Conservation (phyloP, 2,329 filamentous ascomycete genomes). For the Diaporthe ilicicola region DNA sequence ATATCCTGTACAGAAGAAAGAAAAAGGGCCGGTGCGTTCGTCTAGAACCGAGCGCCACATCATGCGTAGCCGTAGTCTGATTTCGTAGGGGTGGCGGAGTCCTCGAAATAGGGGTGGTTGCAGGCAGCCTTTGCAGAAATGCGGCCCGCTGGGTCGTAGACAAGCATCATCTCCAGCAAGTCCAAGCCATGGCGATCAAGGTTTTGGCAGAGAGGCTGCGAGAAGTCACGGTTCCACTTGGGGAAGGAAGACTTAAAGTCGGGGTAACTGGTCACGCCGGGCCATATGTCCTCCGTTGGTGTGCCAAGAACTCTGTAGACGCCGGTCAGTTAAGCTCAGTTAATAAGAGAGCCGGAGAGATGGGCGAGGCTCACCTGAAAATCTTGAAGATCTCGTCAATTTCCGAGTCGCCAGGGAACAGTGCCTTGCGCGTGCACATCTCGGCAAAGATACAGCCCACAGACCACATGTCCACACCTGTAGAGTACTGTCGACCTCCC, state of each 20-base stretch:
- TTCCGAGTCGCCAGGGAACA: constrained; percentile 89
- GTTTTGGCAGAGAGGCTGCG: constrained; percentile 69
- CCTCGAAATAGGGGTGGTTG: constrained; percentile 79
- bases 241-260: constrained; percentile 91
- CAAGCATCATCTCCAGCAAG: constrained; percentile 72
- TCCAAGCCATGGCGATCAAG: constrained; percentile 77
- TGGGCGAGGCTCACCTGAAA: constrained; percentile 69
- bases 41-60: constrained; percentile 31
- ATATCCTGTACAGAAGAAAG: constrained; percentile 33
- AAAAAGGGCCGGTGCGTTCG: constrained; percentile 1
- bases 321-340: constrained; percentile 36
- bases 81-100: constrained; percentile 41
- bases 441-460: constrained; percentile 91
- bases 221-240: constrained; percentile 79
- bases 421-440: constrained; percentile 89
- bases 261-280: constrained; percentile 86
- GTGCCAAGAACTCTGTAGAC: constrained; percentile 74
- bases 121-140: constrained; percentile 91
- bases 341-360: background rate
- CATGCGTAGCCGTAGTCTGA: constrained; percentile 43
- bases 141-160: constrained; percentile 84
- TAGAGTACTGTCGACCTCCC: constrained; percentile 87
- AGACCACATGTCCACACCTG: constrained; percentile 95
- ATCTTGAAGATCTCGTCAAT: constrained; percentile 97
- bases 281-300: constrained; percentile 81